Conservation (phyloP, 2,329 filamentous ascomycete genomes). For the Aspergillus pseudoterreus region DNA sequence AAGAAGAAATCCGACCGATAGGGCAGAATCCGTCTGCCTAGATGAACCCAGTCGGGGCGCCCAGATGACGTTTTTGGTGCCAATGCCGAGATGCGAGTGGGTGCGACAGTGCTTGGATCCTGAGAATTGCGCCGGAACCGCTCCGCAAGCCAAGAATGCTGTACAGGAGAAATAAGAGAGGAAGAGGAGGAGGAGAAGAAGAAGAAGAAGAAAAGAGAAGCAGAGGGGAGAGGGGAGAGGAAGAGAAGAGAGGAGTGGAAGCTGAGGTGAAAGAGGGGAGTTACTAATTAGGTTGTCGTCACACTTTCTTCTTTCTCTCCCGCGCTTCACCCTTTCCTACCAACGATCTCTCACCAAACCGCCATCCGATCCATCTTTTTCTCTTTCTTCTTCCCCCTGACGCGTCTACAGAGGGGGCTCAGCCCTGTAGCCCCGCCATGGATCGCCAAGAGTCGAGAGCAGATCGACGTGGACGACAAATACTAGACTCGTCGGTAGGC, state of each 20-base stretch:
- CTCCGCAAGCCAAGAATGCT: not conserved
- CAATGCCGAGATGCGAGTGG: conserved; percentile 13
- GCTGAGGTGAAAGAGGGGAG: conserved; percentile 1
- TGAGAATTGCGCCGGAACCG: not conserved
- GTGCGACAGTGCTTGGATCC: not conserved
- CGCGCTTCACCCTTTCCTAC: not conserved
- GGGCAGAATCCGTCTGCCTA: conserved; percentile 31
- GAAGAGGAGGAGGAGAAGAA: not conserved
- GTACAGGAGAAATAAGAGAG: not conserved
- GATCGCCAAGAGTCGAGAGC: not conserved
- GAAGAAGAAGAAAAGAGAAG: not conserved
- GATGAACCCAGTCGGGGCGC: conserved; percentile 5
- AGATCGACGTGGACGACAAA: not conserved
- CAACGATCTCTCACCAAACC: no score
- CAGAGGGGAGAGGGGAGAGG: not conserved
- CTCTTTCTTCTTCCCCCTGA: conserved; percentile 1
- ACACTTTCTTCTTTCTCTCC: not conserved
- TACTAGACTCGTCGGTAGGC: no score
- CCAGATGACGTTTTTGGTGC: conserved; percentile 18
- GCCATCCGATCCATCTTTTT: not conserved
- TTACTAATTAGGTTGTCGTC: not conserved
- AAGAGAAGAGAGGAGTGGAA: not conserved
- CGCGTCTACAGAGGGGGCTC: conserved; percentile 7
- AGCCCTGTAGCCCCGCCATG: conserved; percentile 13
- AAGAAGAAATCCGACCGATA: conserved; percentile 2